Conservation (phyloP, 352 stramenopile genomes). For the Thalassiosira hispida region DNA sequence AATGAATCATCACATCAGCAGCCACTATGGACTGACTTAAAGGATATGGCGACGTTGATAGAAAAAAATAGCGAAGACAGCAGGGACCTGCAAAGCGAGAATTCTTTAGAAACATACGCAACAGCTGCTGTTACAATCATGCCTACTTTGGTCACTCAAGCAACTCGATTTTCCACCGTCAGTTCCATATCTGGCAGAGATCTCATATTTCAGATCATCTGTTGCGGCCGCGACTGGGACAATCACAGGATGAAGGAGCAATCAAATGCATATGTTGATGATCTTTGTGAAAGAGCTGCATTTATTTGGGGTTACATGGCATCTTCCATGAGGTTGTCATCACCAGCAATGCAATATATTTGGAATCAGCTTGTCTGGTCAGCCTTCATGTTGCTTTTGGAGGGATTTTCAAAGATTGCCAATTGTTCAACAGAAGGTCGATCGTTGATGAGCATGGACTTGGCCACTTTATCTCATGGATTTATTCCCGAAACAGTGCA, state of each 20-base stretch:
- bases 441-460: conserved; percentile 96
- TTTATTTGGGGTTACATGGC: conserved; percentile 67
- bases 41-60: conserved; percentile 21
- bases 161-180: conserved; percentile 35
- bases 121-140: conserved; percentile 26
- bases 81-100: neutral
- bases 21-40: conserved; percentile 36
- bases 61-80: conserved; percentile 23
- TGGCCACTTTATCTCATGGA: conserved; percentile 87
- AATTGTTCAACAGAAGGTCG: conserved; percentile 93
- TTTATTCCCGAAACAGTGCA: conserved; percentile 70
- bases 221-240: conserved; percentile 59
- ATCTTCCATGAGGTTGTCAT: conserved; percentile 38
- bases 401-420: conserved; percentile 89
- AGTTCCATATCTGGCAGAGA: conserved; percentile 57
- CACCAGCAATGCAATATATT: conserved; percentile 49
- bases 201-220: conserved; percentile 65
- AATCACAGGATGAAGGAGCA: conserved; percentile 70
- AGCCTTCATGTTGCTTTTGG: conserved; percentile 85
- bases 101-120: conserved; percentile 40
- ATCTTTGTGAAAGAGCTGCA: conserved; percentile 59
- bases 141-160: conserved; percentile 42
- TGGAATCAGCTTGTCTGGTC: conserved; percentile 66
- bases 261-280: conserved; percentile 79
- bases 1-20: conserved; percentile 19